Evolutionary conservation across 441 rosid species (phyloP), one percentile per base, ranked within the genome.

Genomic region (Omphalea diandra): DNA sequence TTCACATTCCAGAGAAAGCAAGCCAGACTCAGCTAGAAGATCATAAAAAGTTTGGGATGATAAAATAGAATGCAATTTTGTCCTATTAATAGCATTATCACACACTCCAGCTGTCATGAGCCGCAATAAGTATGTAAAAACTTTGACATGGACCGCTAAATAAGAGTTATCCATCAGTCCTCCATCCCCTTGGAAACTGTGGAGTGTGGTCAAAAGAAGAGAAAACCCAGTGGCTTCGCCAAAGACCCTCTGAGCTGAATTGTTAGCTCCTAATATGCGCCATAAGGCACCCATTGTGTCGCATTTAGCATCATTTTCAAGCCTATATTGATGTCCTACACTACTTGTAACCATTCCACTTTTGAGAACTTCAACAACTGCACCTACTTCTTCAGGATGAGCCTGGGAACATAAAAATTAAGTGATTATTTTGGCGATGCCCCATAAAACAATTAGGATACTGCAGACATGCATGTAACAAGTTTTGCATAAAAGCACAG

Each of bases 201-300:
- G 93, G 49, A 97, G 98, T 70, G 87, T 86, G 61, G 99, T 97
- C 79, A 94, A 79, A 79, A 97, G 85, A 85, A 97, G 97, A 78
- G 99, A 97, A 81, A 96, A 94, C 31, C 99, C 99, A 68, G 97
- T 90, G 75, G 94, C 87, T 84, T 97, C 99, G 75, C 98, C 99
- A 74, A 97, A 97, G 70, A 90, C 88, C 84, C 85, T 87, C 81
- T 94, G 97, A 52, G 97, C 94, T 74, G 94, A 87, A 68, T 73
- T 84, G 82, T 94, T 97, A 53, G 81, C 87, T 60, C 99, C 97
- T 76, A 97, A 71, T 77, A 94, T 88, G 53, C 99, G 98, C 99
- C 99, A 97, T 76, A 97, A 79, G 63, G 98, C 82, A 50, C 99
- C 97, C 98, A 97, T 92, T 41, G 87, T 89, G 80, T 97, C 99